Evolutionary conservation across 2,329 filamentous ascomycete species (phyloP).

Genomic region (Ascochyta pisi): DNA sequence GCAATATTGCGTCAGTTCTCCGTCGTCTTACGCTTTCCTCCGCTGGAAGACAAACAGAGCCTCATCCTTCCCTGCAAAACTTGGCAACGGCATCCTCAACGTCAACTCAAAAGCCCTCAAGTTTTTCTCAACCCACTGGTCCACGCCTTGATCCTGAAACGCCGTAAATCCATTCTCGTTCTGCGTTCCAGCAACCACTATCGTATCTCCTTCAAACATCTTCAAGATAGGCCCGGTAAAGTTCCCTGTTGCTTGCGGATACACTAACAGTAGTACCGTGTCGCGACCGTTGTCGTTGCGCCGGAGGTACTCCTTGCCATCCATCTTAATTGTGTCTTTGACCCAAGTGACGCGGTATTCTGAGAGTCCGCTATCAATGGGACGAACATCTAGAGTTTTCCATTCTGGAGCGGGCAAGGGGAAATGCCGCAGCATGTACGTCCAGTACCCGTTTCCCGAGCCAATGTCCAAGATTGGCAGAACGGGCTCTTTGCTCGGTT

Average conservation of each 20-base stretch:
- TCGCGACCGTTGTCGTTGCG: constrained; percentile 55
- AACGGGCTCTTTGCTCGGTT: constrained; percentile 44
- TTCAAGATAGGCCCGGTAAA: constrained; percentile 70
- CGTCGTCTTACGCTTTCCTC: constrained; percentile 21
- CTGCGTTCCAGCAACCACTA: constrained; percentile 77
- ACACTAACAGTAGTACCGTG: constrained; percentile 72
- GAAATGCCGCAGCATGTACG: constrained; percentile 73
- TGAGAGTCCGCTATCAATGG: constrained; percentile 72
- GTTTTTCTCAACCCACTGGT: constrained; percentile 69
- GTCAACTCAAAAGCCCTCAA: constrained; percentile 65
- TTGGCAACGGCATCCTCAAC: constrained; percentile 71
- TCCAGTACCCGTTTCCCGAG: constrained; percentile 78
- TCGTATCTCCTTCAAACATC: constrained; percentile 67
- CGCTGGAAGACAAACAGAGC: constrained; percentile 70
- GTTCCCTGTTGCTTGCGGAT: constrained; percentile 71
- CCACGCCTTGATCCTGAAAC: constrained; percentile 68
- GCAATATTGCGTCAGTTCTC: not conserved
- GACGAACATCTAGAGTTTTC: constrained; percentile 62
- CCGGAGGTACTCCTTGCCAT: constrained; percentile 66
- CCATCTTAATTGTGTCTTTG: constrained; percentile 66
- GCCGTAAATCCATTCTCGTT: constrained; percentile 77
- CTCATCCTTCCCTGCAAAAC: constrained; percentile 80
- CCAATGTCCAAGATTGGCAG: constrained; percentile 70
- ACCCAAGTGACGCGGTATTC: constrained; percentile 75
- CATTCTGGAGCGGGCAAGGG: constrained; percentile 63